Evolutionary conservation across 345 rosid species (phyloP), one percentile per base, ranked within the genome.

Genomic region (Mercurialis annua): DNA sequence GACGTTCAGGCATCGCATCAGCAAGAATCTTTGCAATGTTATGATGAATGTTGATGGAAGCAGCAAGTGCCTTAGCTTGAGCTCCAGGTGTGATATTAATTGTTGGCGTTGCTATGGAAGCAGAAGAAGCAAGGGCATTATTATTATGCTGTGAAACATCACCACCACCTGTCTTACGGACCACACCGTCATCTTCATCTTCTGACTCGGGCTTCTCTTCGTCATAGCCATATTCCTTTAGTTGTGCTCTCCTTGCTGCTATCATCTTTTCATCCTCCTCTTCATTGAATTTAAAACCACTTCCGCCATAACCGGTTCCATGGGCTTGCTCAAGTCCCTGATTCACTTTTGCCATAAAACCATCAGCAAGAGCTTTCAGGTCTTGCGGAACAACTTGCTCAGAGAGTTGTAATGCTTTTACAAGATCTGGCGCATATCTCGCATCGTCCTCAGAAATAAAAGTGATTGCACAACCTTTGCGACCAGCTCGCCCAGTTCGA

Each of bases 291-390:
- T n/a, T n/a, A n/a, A n/a, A n/a, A n/a, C n/a, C n/a, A n/a, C n/a
- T n/a, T n/a, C n/a, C n/a, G 68, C 98, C 97, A 62, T 91, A 90
- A 63, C 96, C 97, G 67, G 97, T 90, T 65, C 97, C 97, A 75
- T 90, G 97, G 66, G 92, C 95, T 81, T 91, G 96, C 81, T 93
- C 96, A 61, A 87, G 83, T 43, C 97, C 97, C 77, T 90, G 96
- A 78, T 77, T 93, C 65, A 93, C 99, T 80, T 86, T 93, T 11
- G 85, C 87, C 96, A 89, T 85, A 74, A 91, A 93, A 62, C 94
- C 73, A 77, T 90, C 92, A 61, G 99, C 88, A 90, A n/a, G n/a
- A n/a, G n/a, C n/a, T n/a, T n/a, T n/a, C n/a, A n/a, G n/a, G n/a
- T n/a, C n/a, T n/a, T n/a, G n/a, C n/a, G n/a, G n/a, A n/a, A n/a